Conservation (phyloP, 176 grass and related monocot genomes). For the Tuctoria greenei region DNA sequence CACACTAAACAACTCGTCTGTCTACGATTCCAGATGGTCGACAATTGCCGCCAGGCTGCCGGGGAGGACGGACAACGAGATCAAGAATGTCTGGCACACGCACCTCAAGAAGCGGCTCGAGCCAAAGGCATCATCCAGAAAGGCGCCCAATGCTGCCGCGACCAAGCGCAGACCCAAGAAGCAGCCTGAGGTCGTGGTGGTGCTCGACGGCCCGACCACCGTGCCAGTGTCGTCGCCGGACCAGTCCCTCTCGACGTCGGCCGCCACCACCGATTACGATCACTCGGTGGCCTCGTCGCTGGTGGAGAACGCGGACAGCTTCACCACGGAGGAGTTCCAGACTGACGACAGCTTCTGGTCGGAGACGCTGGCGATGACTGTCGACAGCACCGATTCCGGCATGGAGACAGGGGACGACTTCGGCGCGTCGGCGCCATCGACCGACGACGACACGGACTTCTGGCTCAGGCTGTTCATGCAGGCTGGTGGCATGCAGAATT, state of each 20-base stretch:
- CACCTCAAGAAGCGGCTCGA: slow-evolving; percentile 63
- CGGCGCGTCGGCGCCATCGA: neutral
- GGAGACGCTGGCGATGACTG: slow-evolving; percentile 52
- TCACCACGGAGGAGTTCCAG: slow-evolving; percentile 39
- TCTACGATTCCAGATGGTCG: slow-evolving; percentile 47
- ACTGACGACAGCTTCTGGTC: slow-evolving; percentile 83
- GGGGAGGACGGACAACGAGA: slow-evolving; percentile 90
- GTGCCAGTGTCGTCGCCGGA: slow-evolving; percentile 31
- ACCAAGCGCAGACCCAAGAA: slow-evolving; percentile 39
- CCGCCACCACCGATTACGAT: slow-evolving; percentile 12
- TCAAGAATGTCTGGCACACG: slow-evolving; percentile 95
- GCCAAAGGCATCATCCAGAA: slow-evolving; percentile 1
- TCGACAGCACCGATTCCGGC: slow-evolving; percentile 12
- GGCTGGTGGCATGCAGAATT: slow-evolving; percentile 54
- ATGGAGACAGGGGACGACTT: slow-evolving; percentile 6
- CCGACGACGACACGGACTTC: slow-evolving; percentile 67
- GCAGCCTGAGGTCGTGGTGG: neutral
- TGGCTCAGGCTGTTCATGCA: slow-evolving; percentile 68
- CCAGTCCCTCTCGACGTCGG: slow-evolving; percentile 37
- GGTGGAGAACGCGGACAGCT: slow-evolving; percentile 50
- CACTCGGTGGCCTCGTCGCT: slow-evolving; percentile 34
- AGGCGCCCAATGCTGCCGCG: neutral
- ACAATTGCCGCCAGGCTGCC: slow-evolving; percentile 74
- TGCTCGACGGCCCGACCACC: slow-evolving; percentile 1
- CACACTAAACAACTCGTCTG: neutral